Base-by-base conservation (phyloP, 2,329 filamentous ascomycete species). In the Leptographium radiaticola region DNA sequence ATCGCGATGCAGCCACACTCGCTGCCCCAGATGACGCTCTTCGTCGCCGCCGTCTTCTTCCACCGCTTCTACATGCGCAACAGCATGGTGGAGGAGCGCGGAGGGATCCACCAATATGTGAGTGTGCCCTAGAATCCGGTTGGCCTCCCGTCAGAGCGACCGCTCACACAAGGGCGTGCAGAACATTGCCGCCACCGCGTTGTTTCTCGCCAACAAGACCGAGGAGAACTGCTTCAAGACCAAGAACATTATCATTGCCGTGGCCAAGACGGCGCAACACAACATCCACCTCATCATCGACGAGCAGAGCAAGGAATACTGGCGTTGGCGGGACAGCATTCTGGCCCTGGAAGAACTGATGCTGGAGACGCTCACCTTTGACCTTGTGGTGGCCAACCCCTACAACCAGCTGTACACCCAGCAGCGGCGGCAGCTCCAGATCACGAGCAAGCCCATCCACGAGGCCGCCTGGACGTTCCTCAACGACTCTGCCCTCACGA, bases 161-260 rank as follows among this genome's bases (percentile, higher is more conserved):
- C 25, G 25, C 25, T 25, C 25, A 25, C 2, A 25, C 25, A 25
- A 25, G n/a, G n/a, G 8, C 25, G 12, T 2, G 2, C 63, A 86
- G 82, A 84, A 84, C 62, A 88, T 95, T 56, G 93, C 90, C 12
- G 93, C 90, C 0, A 95, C 90, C 0, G 81, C 89, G 2, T 76
- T 98, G 2, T 98, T 97, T 62, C 78, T 98, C 11, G 91, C 93
- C 10, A 96, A 94, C 61, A 98, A 98, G 68, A 91, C 94, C 20
- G 91, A 98, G 65, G 93, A 98, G 66, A 95, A 94, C 65, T 94
- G 89, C 65, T 84, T 91, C 49, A 95, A 95, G 70, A 95, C 95
- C 61, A 94, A 89, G 63, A 89, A 96, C 59, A 77, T 98, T 56
- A 91, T 98, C 59, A 85, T 96, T 36, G 88, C 90, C 1, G 93